Evolutionary conservation across 164 flowering plant species (phyloP).

Genomic region (Chimonanthus praecox): DNA sequence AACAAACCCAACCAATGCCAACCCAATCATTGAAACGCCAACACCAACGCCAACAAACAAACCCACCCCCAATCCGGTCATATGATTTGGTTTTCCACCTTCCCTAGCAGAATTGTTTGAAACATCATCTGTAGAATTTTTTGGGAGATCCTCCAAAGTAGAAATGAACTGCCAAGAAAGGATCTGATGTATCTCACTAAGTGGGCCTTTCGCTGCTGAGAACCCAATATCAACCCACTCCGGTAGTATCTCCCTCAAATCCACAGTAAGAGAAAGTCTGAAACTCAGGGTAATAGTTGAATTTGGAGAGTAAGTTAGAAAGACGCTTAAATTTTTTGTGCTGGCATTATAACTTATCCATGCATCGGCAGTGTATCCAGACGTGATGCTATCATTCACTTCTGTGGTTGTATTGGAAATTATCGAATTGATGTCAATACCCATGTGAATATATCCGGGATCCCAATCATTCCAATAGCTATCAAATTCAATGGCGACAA

Average conservation of each 20-base stretch:
- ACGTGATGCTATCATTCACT: conserved; percentile 47
- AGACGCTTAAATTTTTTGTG: conserved; percentile 32
- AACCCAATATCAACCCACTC: conserved; percentile 21
- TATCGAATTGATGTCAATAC: conserved; percentile 45
- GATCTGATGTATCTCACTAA: conserved; percentile 16
- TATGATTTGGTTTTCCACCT: conserved; percentile 9
- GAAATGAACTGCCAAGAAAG: conserved; percentile 19
- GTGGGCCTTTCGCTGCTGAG: conserved; percentile 20
- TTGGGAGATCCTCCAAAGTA: neutral
- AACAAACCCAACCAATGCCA: conserved; percentile 9
- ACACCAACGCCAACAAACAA: neutral
- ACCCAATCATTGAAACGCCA: conserved; percentile 3
- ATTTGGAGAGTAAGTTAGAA: conserved; percentile 32
- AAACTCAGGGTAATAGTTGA: conserved; percentile 25
- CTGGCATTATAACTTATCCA: conserved; percentile 29
- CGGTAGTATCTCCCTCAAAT: conserved; percentile 28
- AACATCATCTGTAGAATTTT: neutral
- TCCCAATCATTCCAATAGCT: conserved; percentile 38
- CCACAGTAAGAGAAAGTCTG: conserved; percentile 28
- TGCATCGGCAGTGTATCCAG: conserved; percentile 38
- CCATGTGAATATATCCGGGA: conserved; percentile 41
- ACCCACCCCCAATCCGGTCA: conserved; percentile 1
- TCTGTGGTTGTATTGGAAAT: conserved; percentile 20
- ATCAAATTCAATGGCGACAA: conserved; percentile 62
- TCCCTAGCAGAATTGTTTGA: conserved; percentile 10